Evolutionary conservation across 768 basidiomycete genomes (phyloP).

Genomic region (Infundibulicybe gibba): DNA sequence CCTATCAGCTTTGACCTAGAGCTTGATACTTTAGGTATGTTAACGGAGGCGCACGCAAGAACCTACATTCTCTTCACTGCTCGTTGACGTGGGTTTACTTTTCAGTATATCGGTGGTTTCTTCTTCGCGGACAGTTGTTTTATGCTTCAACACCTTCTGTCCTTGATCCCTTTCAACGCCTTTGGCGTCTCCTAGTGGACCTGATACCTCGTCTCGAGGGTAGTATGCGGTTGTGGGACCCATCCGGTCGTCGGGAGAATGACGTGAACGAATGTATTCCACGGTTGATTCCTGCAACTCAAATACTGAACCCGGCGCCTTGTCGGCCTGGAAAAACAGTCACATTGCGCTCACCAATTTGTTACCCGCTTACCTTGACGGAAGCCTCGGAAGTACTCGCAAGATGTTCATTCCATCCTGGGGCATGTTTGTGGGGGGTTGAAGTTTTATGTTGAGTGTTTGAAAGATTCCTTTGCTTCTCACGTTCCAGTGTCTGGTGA

Average conservation of each 20-base stretch:
- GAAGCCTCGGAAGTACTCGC: constrained; percentile 63
- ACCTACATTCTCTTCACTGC: constrained; percentile 3
- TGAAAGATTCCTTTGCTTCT: constrained; percentile 49
- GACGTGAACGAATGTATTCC: constrained; percentile 35
- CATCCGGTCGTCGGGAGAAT: constrained; percentile 29
- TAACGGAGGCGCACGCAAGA: neutral
- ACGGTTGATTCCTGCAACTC: constrained; percentile 41
- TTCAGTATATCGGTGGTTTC: constrained; percentile 7
- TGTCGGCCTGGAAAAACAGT: constrained; percentile 36
- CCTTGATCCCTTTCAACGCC: constrained; percentile 18
- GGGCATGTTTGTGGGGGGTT: constrained; percentile 49
- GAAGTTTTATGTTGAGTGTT: constrained; percentile 41
- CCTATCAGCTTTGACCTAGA: neutral
- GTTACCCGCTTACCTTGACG: constrained; percentile 43
- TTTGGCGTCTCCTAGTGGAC: constrained; percentile 35
- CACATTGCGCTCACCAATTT: neutral
- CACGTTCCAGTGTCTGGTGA: constrained; percentile 41
- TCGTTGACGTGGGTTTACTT: constrained; percentile 1
- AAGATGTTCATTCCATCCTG: constrained; percentile 70
- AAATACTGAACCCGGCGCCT: constrained; percentile 16
- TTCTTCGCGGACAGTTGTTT: constrained; percentile 8
- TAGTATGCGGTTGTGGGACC: constrained; percentile 33
- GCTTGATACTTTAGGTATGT: neutral
- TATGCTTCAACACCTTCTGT: neutral
- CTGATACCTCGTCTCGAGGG: constrained; percentile 38